phyloP scores from a whole-genome alignment of 164 flowering plant species.

The Cinnamomum chago region DNA sequence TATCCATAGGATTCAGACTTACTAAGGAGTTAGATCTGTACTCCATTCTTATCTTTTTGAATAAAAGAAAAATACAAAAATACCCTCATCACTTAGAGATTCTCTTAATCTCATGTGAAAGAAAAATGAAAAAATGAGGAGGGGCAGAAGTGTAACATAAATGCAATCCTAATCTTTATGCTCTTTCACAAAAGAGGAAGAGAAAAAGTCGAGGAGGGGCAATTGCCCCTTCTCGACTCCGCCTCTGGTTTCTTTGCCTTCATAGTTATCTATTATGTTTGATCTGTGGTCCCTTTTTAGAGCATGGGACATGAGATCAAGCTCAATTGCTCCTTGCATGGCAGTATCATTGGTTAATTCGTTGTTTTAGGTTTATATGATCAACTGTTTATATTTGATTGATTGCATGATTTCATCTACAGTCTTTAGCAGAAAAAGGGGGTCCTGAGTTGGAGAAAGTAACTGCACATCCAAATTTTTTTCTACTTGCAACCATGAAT shows the following conservation, averaged over 20 bases:
- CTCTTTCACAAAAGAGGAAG: too few species aligned
- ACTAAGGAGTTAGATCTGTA: too few species aligned
- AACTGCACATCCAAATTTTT: constrained; percentile 63
- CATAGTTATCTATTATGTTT: neutral
- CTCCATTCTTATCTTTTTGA: too few species aligned
- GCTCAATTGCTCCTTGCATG: neutral
- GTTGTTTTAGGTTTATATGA: constrained; percentile 37
- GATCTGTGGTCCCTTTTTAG: neutral
- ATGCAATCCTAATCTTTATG: too few species aligned
- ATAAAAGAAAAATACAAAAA: too few species aligned
- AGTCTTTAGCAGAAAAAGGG: constrained; percentile 97
- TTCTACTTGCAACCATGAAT: constrained; percentile 94
- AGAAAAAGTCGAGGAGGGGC: too few species aligned
- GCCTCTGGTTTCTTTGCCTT: constrained; percentile 72
- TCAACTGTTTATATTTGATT: neutral
- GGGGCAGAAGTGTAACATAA: too few species aligned
- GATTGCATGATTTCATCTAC: constrained; percentile 17
- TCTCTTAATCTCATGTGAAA: too few species aligned
- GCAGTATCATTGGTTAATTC: constrained; percentile 3
- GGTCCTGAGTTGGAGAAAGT: constrained; percentile 61
- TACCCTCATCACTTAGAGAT: too few species aligned
- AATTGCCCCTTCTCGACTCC: constrained; percentile 33
- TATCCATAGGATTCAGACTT: too few species aligned
- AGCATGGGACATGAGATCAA: neutral
- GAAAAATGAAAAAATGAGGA: too few species aligned